Evolutionary conservation across 2,329 filamentous ascomycete genomes (phyloP), one percentile per base, ranked within the genome.

Genomic region (Triangularia verruculosa): DNA sequence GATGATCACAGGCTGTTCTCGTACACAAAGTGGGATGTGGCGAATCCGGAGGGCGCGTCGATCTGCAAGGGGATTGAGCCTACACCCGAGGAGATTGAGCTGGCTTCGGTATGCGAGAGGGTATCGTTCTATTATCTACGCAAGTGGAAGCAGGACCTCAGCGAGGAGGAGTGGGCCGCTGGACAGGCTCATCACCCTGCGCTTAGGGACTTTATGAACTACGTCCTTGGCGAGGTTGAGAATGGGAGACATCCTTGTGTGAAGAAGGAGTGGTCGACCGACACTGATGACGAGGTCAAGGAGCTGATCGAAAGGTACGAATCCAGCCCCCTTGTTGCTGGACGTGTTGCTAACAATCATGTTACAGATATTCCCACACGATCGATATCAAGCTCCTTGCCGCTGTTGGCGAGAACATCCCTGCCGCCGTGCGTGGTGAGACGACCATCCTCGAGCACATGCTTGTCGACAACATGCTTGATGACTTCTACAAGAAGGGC

Each of bases 381-480:
- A 74, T 74, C 6, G 69, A 74, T 53, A 68, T 57, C 15, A 74
- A 65, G 12, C 71, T 75, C 55, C 15, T 51, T 17, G 13, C 47
- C 12, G 24, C 43, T 4, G 57, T 59, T 17, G 57, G 57, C 6
- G 57, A 59, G 24, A 47, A 59, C 7, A 59, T 59, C 13, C 32
- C 57, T n/a, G 34, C 34, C 12, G 39, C 57, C 39, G 43, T 59
- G 3, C 57, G 57, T 5, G 57, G 57, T 5, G 57, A 59, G 34
- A 59, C 57, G 24, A 51, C 34, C 20, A 59, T 59, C 22, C 39
- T 59, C 12, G 57, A 59, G 34, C 57, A 59, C 15, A 30, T 59
- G 34, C 47, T 39, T 39, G 25, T 27, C 12, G 51, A 51, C 57
- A 51, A 30, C 17, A 30, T 59, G 32, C 43, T 59, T 6, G 57